These are phyloP conservation scores for Rhodomyrtus tomentosa DNA, from an alignment of 345 rosid species.

Conservation along the genomic window DNA sequence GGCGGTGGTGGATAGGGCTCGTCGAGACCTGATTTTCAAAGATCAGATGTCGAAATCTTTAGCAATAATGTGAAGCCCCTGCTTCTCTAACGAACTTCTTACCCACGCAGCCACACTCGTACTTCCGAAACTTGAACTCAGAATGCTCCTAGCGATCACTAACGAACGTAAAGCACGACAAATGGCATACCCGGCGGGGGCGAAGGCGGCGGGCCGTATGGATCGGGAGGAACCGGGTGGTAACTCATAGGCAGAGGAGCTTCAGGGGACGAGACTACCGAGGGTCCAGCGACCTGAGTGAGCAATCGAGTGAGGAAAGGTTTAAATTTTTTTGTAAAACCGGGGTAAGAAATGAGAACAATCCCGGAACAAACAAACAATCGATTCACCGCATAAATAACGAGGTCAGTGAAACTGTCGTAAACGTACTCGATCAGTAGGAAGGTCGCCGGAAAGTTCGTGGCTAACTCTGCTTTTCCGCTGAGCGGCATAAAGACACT, in stretches of 20 bases:
- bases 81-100: neutral
- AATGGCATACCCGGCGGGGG: neutral
- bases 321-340: too few relatives aligned
- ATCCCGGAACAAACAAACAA: neutral
- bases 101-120: neutral
- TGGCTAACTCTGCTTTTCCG: neutral
- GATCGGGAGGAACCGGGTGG: constrained; percentile 6
- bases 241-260: constrained; percentile 11
- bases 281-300: neutral
- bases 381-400: neutral
- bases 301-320: neutral
- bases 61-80: neutral
- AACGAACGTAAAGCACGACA: neutral
- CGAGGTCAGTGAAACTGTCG: neutral
- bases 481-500: neutral
- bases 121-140: neutral
- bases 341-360: neutral
- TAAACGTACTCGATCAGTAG: neutral
- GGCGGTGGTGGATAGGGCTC: constrained; percentile 3
- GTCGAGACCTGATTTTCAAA: neutral
- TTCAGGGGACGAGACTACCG: neutral
- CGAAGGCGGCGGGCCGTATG: constrained; percentile 2
- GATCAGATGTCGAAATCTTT: neutral
- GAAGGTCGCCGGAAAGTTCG: neutral
- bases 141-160: neutral